These are phyloP conservation scores for Neurospora terricola DNA, from an alignment of 495 filamentous ascomycete species.

Conservation along the genomic window DNA sequence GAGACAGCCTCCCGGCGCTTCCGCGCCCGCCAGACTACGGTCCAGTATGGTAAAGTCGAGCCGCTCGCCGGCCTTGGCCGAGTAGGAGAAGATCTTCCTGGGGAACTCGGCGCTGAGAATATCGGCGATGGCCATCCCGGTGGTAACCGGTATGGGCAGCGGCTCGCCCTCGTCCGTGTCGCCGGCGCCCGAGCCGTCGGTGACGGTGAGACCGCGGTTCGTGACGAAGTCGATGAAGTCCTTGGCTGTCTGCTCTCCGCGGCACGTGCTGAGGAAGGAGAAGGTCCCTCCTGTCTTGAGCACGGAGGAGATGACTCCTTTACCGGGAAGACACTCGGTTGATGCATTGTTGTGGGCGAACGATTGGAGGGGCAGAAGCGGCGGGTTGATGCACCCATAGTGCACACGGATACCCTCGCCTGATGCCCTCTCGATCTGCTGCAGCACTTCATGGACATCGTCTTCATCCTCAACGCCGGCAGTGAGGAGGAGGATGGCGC, in stretches of 20 bases:
- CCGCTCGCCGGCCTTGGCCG: constrained; percentile 2
- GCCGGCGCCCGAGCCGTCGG: constrained; percentile 1
- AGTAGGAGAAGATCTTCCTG: constrained; percentile 8
- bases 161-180: constrained; percentile 6
- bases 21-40: neutral
- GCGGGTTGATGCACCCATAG: constrained; percentile 13
- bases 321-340: constrained; percentile 3
- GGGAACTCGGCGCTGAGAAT: constrained; percentile 3
- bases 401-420: constrained; percentile 17
- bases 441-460: neutral
- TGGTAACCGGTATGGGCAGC: neutral
- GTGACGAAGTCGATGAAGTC: constrained; percentile 11
- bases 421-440: constrained; percentile 7
- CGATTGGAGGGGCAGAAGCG: neutral
- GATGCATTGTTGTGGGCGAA: neutral
- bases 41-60: constrained; percentile 11
- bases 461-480: constrained; percentile 4
- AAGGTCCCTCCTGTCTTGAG: constrained; percentile 13
- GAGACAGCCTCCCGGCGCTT: neutral
- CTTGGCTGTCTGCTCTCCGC: neutral
- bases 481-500: constrained; percentile 8
- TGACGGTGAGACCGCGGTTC: constrained; percentile 6
- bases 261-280: constrained; percentile 3
- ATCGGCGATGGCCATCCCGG: constrained; percentile 7
- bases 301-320: constrained; percentile 11